Evolutionary conservation across 148 eudicot species (phyloP), one percentile per base, ranked within the genome.

Genomic region (Heliamphora exappendiculata): DNA sequence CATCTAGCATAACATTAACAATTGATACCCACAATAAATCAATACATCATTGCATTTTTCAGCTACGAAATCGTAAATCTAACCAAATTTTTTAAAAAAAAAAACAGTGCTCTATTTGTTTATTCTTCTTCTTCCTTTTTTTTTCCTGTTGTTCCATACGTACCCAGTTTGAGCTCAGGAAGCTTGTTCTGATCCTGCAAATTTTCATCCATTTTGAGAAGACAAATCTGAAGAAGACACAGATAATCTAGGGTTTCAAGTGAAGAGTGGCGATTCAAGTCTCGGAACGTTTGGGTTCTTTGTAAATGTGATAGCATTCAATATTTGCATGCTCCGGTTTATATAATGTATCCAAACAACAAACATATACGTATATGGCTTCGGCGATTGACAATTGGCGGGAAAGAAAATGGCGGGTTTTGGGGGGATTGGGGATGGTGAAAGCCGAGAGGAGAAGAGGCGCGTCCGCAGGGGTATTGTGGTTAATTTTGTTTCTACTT

Each of bases 101-200:
- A 58, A 58, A 26, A 1, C 3, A 58, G 31, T 31, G 31, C 26
- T 58, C 7, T 17, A 20, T 53, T 53, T 53, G 3, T 53, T 20
- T 53, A 53, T 3, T 1, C 24, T 2, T 17, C 1, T 20, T 53
- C 2, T 53, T 1, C 1, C 1, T 49, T 14, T 8, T 2, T 24
- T 1, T 24, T 28, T 28, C 0, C 13, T 16, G 3, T 58, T 29
- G 28, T 4, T 3, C 50, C 1, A 76, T 80, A 16, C 59, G 3
- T 86, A 94, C 98, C 98, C 74, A 95, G 90, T 82, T 95, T 95
- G 77, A 95, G 93, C 77, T 95, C 97, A 1, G 99, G 99, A 57
- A 92, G 89, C 82, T 88, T 92, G 86, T 78, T 86, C 36, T 89
- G 90, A 4, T 91, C 96, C 57, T 75, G 81, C 50, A 85, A 83